These are phyloP conservation scores for Fusarium sp. DNA, from an alignment of 2,329 filamentous ascomycete species.

Conservation along the genomic window DNA sequence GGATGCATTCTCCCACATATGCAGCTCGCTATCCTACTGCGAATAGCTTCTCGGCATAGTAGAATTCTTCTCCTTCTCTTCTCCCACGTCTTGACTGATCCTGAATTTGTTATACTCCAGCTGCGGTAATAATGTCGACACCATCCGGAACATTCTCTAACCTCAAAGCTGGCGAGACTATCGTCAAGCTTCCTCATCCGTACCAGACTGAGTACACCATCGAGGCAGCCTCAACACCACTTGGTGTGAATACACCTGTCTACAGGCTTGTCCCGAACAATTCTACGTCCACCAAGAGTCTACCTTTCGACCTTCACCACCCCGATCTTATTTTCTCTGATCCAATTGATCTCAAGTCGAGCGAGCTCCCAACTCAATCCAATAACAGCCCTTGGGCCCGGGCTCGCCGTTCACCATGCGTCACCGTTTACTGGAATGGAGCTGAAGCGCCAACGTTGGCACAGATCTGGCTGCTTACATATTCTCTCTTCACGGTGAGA, in stretches of 20 bases:
- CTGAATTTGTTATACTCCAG: neutral
- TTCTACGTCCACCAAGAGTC: slow-evolving; percentile 43
- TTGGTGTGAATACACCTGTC: slow-evolving; percentile 40
- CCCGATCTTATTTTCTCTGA: slow-evolving; percentile 58
- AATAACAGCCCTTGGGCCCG: slow-evolving; percentile 68
- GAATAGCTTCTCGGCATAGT: slow-evolving; percentile 39
- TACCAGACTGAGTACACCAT: slow-evolving; percentile 60
- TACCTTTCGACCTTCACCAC: slow-evolving; percentile 49
- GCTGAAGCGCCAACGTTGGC: slow-evolving; percentile 57
- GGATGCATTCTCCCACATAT: slow-evolving; percentile 17
- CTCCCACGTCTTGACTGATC: neutral
- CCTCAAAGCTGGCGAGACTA: slow-evolving; percentile 49
- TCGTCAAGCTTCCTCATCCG: slow-evolving; percentile 62
- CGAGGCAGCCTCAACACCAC: slow-evolving; percentile 46
- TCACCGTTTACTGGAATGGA: slow-evolving; percentile 58
- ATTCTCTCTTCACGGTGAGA: slow-evolving; percentile 63
- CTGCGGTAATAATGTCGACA: slow-evolving; percentile 31
- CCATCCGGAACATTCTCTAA: slow-evolving; percentile 35
- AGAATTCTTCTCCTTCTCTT: neutral
- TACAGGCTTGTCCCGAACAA: slow-evolving; percentile 52
- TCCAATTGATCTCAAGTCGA: slow-evolving; percentile 60
- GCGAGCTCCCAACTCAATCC: slow-evolving; percentile 60
- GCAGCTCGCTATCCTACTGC: slow-evolving; percentile 9
- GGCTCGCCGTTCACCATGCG: slow-evolving; percentile 64
- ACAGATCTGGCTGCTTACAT: slow-evolving; percentile 65